Conservation (phyloP, 345 rosid species). For the Citrus reticulata region DNA sequence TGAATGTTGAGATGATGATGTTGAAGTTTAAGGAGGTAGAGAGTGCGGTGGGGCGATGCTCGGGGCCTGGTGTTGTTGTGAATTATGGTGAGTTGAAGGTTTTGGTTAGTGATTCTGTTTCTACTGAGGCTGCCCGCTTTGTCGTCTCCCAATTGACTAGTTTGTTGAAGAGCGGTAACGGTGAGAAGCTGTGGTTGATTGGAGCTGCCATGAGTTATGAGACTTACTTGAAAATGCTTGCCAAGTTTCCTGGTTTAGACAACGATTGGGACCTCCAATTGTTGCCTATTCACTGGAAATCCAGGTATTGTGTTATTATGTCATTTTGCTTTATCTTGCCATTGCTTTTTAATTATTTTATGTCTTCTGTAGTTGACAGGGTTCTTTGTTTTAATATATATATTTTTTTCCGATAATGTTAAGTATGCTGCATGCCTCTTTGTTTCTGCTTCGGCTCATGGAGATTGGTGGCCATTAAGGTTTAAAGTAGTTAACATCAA, state of each 20-base stretch:
- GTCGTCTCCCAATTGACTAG: background rate
- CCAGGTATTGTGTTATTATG: slow-evolving; percentile 33
- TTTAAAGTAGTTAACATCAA: background rate
- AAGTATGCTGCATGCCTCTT: background rate
- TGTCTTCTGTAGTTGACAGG: background rate
- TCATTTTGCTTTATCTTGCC: background rate
- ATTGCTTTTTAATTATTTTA: background rate
- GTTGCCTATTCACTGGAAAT: slow-evolving; percentile 54
- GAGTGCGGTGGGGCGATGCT: background rate
- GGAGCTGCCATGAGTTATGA: background rate
- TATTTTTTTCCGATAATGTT: background rate
- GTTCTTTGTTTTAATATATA: background rate
- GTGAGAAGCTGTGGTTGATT: slow-evolving; percentile 8
- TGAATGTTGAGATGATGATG: background rate
- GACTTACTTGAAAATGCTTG: slow-evolving; percentile 31
- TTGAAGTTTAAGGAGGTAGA: background rate
- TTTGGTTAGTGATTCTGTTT: slow-evolving; percentile 1
- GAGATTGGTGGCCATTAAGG: background rate
- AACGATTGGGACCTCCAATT: slow-evolving; percentile 64
- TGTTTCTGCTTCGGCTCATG: background rate
- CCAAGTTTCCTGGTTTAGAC: slow-evolving; percentile 43
- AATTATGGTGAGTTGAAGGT: slow-evolving; percentile 17
- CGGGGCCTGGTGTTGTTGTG: background rate
- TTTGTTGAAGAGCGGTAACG: background rate
- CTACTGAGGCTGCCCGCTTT: background rate